Conservation (phyloP, 2,329 filamentous ascomycete species). For the Didymella pinodella region DNA sequence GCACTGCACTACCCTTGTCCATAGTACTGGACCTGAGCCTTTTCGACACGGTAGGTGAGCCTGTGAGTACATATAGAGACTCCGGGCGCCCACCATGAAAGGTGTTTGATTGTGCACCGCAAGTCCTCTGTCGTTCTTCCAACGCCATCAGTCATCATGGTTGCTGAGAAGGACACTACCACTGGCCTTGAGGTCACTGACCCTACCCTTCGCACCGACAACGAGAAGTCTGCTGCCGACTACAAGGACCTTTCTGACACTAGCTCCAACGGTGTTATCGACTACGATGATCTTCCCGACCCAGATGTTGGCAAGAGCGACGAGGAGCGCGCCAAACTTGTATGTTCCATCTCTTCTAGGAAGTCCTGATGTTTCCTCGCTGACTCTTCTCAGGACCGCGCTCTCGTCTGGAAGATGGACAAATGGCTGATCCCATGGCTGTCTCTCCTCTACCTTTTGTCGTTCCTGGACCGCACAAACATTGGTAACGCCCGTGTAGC, state of each 20-base stretch:
- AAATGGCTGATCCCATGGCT: slow-evolving; percentile 53
- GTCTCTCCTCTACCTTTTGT: slow-evolving; percentile 54
- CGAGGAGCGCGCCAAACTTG: slow-evolving; percentile 46
- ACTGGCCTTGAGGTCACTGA: slow-evolving; percentile 26
- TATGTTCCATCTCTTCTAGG: slow-evolving; percentile 26
- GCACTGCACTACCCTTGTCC: slow-evolving; percentile 17
- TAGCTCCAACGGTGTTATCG: slow-evolving; percentile 31
- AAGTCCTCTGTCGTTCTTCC: slow-evolving; percentile 28
- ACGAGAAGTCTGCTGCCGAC: slow-evolving; percentile 36
- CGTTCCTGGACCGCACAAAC: slow-evolving; percentile 51
- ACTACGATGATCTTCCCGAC: slow-evolving; percentile 47
- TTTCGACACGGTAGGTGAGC: slow-evolving; percentile 16
- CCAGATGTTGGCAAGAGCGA: slow-evolving; percentile 46
- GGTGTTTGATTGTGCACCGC: slow-evolving; percentile 20
- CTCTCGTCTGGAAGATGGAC: slow-evolving; percentile 54
- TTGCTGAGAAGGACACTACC: slow-evolving; percentile 37
- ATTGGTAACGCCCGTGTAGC: slow-evolving; percentile 57
- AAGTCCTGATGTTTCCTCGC: slow-evolving; percentile 4
- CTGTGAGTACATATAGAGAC: slow-evolving; percentile 45
- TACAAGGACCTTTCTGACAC: slow-evolving; percentile 40
- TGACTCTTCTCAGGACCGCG: slow-evolving; percentile 44
- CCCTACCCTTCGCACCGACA: slow-evolving; percentile 15
- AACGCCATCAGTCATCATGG: slow-evolving; percentile 38
- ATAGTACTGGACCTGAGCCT: slow-evolving; percentile 11
- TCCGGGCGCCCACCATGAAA: slow-evolving; percentile 27